phyloP scores from a whole-genome alignment of 1,284 basidiomycete genomes.

The Trichosporon faecale region DNA sequence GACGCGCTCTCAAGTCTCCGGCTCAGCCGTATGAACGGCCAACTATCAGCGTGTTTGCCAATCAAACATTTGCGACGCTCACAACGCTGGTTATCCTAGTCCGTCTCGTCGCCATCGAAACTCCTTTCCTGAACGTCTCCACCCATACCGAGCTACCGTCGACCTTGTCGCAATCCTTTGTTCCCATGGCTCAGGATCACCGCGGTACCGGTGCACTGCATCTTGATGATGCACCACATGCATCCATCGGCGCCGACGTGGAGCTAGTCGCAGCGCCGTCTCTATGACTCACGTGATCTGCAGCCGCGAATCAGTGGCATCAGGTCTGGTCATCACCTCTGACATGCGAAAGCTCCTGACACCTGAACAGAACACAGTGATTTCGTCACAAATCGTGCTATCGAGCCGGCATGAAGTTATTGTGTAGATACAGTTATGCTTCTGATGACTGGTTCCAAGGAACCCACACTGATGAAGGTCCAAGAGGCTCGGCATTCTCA shows the following conservation, averaged over 20 bases:
- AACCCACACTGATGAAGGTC: neutral
- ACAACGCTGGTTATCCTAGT: neutral
- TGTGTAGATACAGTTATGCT: neutral
- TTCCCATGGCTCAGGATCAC: neutral
- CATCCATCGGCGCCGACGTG: neutral
- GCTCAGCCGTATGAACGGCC: neutral
- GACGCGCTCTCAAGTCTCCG: neutral
- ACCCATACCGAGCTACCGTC: neutral
- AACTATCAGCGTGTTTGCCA: neutral
- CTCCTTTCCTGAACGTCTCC: neutral
- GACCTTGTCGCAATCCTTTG: neutral
- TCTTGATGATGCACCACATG: neutral
- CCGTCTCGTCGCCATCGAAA: constrained; percentile 5
- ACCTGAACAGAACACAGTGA: neutral
- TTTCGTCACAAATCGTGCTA: neutral
- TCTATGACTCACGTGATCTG: neutral
- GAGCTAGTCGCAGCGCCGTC: neutral
- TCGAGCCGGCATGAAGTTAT: neutral
- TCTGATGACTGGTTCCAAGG: neutral
- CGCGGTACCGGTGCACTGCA: neutral
- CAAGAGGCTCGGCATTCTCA: neutral
- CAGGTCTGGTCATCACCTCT: too few species aligned
- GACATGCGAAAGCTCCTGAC: too few species aligned
- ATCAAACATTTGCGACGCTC: neutral
- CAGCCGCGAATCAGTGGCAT: too few species aligned